Base-by-base conservation (phyloP, 192 early-diverging fungal genomes). In the Pilobolus umbonatus region DNA sequence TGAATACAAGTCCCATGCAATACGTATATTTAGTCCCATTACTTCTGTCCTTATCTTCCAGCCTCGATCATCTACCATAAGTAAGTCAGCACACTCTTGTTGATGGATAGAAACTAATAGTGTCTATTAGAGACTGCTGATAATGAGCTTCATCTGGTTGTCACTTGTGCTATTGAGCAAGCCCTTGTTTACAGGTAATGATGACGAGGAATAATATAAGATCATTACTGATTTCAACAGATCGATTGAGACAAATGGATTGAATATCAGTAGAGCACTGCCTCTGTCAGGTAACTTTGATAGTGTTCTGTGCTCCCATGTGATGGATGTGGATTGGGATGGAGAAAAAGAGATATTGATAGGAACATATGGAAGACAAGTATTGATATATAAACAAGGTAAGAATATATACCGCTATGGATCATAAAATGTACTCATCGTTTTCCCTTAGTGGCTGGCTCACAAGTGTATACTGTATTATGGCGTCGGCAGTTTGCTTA, bases 271-370 rank as follows among this genome's bases (percentile, higher is more conserved):
- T 19, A 34, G 75, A 24, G 68, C 75, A n/a, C 56, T 83, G 12
- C 67, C 67, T 10, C 76, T 80, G 44, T 83, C 75, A 8, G 59
- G 68, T 44, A 70, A 75, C 22, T 72, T 78, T 57, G 81, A 83
- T 59, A 80, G 78, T 50, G 77, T 83, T 10, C 30, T 83, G 15
- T 73, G 78, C 24, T 74, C 78, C 0, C 72, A 83, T 57, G 67
- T 77, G 5, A 71, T 78, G 73, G 81, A 83, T 62, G 74, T 80
- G 7, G 78, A 83, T 52, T 83, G 78, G 81, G 81, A 83, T 62
- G 81, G 78, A 19, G 64, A 65, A 38, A 72, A 74, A 24, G 81
- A 83, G 43, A 60, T 83, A 15, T 21, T 83, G 31, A 64, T 80
- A 24, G 81, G 81, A 1, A 83, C 78, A 2, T 83, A 83, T 65